phyloP scores from a whole-genome alignment of 192 early-diverging fungal species.

The Backusella circina region DNA sequence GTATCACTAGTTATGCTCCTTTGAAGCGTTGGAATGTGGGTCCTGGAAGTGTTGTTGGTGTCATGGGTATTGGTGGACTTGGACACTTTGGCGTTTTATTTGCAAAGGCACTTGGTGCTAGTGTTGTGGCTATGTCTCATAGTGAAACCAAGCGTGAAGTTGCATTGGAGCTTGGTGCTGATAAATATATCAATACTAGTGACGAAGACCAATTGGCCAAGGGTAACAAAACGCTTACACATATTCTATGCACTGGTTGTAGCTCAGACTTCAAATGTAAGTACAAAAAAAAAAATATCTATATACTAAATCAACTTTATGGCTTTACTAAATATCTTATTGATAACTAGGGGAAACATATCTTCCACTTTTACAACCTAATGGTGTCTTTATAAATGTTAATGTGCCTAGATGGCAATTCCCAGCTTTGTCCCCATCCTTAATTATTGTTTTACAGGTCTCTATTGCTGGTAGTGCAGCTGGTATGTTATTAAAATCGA shows the following conservation, averaged over 20 bases:
- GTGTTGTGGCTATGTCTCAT: conserved; percentile 53
- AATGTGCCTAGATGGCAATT: neutral
- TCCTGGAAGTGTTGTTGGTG: conserved; percentile 18
- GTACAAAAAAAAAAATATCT: neutral
- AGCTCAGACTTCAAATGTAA: conserved; percentile 1
- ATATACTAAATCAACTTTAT: no score
- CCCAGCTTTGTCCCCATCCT: conserved; percentile 27
- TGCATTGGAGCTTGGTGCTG: conserved; percentile 52
- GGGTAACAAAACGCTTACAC: conserved; percentile 12
- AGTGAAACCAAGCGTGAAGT: conserved; percentile 54
- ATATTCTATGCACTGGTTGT: conserved; percentile 18
- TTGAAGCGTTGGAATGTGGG: conserved; percentile 36
- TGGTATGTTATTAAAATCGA: conserved; percentile 29
- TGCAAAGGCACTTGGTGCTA: conserved; percentile 37
- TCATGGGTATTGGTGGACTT: conserved; percentile 33
- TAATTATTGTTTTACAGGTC: conserved; percentile 44
- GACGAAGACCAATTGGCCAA: conserved; percentile 4
- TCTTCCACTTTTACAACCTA: neutral
- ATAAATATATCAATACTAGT: conserved; percentile 16
- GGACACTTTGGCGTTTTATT: conserved; percentile 60
- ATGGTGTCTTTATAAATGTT: conserved; percentile 4
- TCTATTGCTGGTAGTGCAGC: conserved; percentile 62
- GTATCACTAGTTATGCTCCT: conserved; percentile 54
- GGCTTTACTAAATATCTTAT: neutral
- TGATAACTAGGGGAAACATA: neutral